phyloP scores from a whole-genome alignment of 495 filamentous ascomycete genomes.

The Hypoxylon crocopeplum region DNA sequence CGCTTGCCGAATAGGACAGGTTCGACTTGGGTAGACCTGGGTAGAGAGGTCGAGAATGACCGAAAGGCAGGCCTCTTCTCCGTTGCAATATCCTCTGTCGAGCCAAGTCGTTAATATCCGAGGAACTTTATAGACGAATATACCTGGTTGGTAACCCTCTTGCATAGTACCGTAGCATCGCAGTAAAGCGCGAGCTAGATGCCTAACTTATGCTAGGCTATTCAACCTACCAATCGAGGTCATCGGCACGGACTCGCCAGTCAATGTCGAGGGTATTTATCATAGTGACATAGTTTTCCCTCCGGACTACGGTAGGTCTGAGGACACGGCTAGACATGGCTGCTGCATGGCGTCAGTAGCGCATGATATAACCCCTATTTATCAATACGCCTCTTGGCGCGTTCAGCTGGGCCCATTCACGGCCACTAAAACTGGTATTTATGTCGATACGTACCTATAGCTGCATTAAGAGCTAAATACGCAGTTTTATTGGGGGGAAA shows the following conservation, averaged over 20 bases:
- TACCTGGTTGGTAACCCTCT: slow-evolving; percentile 1
- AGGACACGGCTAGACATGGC: slow-evolving; percentile 14
- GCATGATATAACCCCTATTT: slow-evolving; percentile 23
- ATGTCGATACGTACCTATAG: slow-evolving; percentile 7
- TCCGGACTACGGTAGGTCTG: slow-evolving; percentile 7
- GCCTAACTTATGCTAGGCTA: slow-evolving; percentile 14
- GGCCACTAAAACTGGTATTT: not conserved
- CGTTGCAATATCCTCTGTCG: slow-evolving; percentile 15
- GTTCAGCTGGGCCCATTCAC: not conserved
- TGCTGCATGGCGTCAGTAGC: slow-evolving; percentile 23
- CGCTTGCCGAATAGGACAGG: slow-evolving; percentile 12
- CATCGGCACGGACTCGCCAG: not conserved
- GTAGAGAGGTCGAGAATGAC: slow-evolving; percentile 25
- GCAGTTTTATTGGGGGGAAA: no score
- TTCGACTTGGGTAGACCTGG: not conserved
- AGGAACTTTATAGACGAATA: slow-evolving; percentile 10
- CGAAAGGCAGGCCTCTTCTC: slow-evolving; percentile 17
- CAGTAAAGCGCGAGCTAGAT: slow-evolving; percentile 19
- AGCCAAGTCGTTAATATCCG: slow-evolving; percentile 11
- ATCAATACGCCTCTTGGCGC: slow-evolving; percentile 10
- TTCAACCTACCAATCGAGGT: slow-evolving; percentile 8
- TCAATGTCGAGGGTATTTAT: slow-evolving; percentile 1
- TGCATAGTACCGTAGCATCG: slow-evolving; percentile 22
- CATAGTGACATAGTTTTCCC: not conserved
- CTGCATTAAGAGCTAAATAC: not conserved